Base-by-base conservation (phyloP, 768 basidiomycete genomes). In the Asterophora lycoperdoides region DNA sequence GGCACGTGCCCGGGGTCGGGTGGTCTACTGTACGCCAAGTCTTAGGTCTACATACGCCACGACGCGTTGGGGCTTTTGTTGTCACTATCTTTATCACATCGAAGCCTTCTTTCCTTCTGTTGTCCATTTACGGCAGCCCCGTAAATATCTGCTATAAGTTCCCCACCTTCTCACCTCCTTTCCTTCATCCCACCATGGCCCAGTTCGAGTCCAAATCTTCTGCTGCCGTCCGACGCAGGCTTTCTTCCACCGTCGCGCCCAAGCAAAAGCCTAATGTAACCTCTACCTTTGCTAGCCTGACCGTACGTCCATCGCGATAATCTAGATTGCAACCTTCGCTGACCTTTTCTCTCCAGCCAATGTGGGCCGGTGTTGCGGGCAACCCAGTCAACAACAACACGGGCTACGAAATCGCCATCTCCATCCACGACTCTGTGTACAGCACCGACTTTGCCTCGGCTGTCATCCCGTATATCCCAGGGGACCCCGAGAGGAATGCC, bases 351-450 rank as follows among this genome's bases (percentile, higher is more conserved):
- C 49, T 60, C 32, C 61, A 91, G 89, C 86, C 89, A 17, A 89
- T 92, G 89, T 92, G 89, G 88, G 86, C 83, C 52, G 89, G 86
- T 58, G 74, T 90, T 42, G 83, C 87, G 3, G 86, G 86, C 34
- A 69, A 68, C 18, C 62, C 80, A 41, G 63, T 82, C 61, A 75
- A 81, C 60, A 79, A 80, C 60, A 78, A 76, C 48, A 77, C 75
- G 43, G 68, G 76, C 48, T 81, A 77, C 50, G 86, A 90, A 67
- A 68, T 92, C 60, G 84, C 87, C 34, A 73, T 90, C 60, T 86
- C 87, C 48, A 74, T 91, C 41, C 89, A 91, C 60, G 89, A 92
- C 64, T 88, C 85, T 13, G 86, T 90, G 62, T 92, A 92, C 64
- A 82, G 75, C 67, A 87, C 87, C 53, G 89, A 91, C 64, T 91